These are phyloP conservation scores for Paecilomyces sp. DNA, from an alignment of 2,329 filamentous ascomycete genomes.

Conservation along the genomic window DNA sequence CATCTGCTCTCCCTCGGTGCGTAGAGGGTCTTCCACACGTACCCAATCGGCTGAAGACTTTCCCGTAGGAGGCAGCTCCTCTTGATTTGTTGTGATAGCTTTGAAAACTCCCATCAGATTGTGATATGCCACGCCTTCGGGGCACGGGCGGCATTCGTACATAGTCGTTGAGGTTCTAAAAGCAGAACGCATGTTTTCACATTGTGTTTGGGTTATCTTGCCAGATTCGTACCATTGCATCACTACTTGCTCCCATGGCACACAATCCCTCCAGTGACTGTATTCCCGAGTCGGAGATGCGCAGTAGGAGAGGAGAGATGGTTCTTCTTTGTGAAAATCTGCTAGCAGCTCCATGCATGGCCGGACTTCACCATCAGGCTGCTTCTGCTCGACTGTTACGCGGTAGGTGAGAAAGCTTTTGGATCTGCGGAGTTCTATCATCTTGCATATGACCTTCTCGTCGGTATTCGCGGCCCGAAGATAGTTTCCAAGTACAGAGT, in stretches of 20 bases:
- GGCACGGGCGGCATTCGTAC: constrained; percentile 31
- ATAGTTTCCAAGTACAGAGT: constrained; percentile 42
- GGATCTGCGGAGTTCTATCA: constrained; percentile 36
- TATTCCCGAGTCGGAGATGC: constrained; percentile 27
- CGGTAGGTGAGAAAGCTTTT: constrained; percentile 43
- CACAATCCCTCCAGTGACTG: constrained; percentile 17
- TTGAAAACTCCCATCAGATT: constrained; percentile 38
- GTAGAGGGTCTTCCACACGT: constrained; percentile 15
- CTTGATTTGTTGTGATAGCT: constrained; percentile 24
- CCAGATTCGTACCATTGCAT: constrained; percentile 16
- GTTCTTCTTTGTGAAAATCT: constrained; percentile 42
- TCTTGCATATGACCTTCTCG: constrained; percentile 29
- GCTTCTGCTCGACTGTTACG: constrained; percentile 39
- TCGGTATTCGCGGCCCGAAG: constrained; percentile 40
- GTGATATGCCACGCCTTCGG: constrained; percentile 38
- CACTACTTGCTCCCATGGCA: constrained; percentile 7
- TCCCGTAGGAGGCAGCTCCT: constrained; percentile 29
- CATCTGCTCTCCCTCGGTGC: constrained; percentile 23
- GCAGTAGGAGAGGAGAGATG: constrained; percentile 32
- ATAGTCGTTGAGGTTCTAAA: constrained; percentile 23
- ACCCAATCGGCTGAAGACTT: constrained; percentile 40
- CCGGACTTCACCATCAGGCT: constrained; percentile 28
- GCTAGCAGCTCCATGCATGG: constrained; percentile 37
- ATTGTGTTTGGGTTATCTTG: constrained; percentile 13
- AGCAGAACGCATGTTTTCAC: constrained; percentile 11